phyloP scores from a whole-genome alignment of 805 yeast genomes.

The Candida rishiriensis region DNA sequence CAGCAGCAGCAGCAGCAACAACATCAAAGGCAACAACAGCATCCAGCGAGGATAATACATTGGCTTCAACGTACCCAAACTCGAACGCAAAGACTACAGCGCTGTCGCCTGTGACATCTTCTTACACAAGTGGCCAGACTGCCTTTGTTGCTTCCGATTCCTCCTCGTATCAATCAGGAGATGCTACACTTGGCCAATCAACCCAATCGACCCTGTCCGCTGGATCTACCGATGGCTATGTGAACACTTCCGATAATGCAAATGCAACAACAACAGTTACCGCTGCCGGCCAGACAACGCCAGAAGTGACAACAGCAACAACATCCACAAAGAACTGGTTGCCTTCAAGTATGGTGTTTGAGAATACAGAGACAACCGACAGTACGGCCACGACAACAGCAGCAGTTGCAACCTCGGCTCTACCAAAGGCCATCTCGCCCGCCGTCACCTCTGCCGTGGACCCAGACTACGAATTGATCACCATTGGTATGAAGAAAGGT shows the following conservation, averaged over 20 bases:
- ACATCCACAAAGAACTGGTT: constrained; percentile 34
- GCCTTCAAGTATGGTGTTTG: constrained; percentile 39
- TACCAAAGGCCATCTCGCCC: constrained; percentile 83
- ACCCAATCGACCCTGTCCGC: too few relatives aligned
- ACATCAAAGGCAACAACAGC: background rate
- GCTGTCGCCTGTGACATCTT: background rate
- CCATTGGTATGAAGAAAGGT: constrained; percentile 72
- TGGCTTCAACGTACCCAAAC: too few relatives aligned
- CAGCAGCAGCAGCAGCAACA: background rate
- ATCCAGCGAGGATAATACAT: background rate
- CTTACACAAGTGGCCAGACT: constrained; percentile 3
- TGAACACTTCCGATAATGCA: constrained; percentile 1
- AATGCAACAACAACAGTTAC: background rate
- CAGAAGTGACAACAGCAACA: background rate
- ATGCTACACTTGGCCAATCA: too few relatives aligned
- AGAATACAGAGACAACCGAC: constrained; percentile 26
- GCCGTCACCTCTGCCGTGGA: constrained; percentile 36
- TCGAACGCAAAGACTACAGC: background rate
- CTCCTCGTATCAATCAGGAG: too few relatives aligned
- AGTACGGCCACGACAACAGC: constrained; percentile 22
- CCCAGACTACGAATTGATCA: constrained; percentile 50
- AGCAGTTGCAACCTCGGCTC: constrained; percentile 41
- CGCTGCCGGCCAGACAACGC: background rate
- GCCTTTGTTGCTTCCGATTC: constrained; percentile 5
- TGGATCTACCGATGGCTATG: background rate